phyloP scores from a whole-genome alignment of 1,284 basidiomycete species.

The Hypsizygus ulmarius region DNA sequence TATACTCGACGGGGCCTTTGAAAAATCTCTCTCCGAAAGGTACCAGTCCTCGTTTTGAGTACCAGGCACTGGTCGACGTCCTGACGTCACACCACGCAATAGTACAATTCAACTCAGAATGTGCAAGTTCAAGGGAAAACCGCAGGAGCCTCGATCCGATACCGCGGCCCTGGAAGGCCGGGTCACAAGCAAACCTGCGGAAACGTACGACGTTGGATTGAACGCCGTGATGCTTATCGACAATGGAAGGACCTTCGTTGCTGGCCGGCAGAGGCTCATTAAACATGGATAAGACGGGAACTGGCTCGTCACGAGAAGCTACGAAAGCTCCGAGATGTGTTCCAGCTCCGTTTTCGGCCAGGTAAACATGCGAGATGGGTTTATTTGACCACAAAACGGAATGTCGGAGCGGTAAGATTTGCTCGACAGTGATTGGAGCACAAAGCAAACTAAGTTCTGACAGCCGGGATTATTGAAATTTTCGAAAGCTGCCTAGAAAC shows the following conservation, averaged over 20 bases:
- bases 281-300: conserved; percentile 58
- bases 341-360: conserved; percentile 50
- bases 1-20: conserved; percentile 53
- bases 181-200: conserved; percentile 58
- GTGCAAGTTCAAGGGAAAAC: conserved; percentile 38
- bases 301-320: conserved; percentile 27
- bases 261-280: conserved; percentile 37
- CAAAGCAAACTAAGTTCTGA: not conserved
- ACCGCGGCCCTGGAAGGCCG: conserved; percentile 42
- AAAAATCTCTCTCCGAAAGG: conserved; percentile 48
- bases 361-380: conserved; percentile 45
- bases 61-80: conserved; percentile 45
- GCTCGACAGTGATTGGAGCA: not conserved
- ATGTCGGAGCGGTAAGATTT: conserved; percentile 45
- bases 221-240: conserved; percentile 4
- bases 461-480: not conserved
- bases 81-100: conserved; percentile 60
- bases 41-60: conserved; percentile 48
- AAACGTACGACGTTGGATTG: conserved; percentile 39
- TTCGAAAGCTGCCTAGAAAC: not conserved
- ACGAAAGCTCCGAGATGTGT: conserved; percentile 56
- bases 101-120: conserved; percentile 33
- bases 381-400: conserved; percentile 56
- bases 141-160: conserved; percentile 49
- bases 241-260: conserved; percentile 2